Evolutionary conservation across 2,329 filamentous ascomycete genomes (phyloP), one percentile per base, ranked within the genome.

Genomic region (Neofusicoccum laricinum): DNA sequence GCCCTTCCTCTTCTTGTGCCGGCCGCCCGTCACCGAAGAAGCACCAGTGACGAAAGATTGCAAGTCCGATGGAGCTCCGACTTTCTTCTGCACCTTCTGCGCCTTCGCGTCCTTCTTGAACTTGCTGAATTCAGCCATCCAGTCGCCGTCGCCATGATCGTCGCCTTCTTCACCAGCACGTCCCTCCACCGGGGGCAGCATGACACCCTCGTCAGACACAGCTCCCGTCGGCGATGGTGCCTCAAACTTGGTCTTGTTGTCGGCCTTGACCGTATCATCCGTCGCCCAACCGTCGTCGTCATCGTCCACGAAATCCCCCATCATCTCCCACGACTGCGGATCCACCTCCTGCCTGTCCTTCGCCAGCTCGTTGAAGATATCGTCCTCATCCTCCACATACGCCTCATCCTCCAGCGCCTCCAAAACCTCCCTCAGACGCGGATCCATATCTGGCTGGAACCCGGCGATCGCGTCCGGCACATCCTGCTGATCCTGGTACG

Each of bases 381-480:
- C 91, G n/a, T 95, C 91, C 25, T 88, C 87, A 32, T 86, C 84
- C 40, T 94, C 94, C 1, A 99, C 93, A 73, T 92, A 99, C 2
- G 90, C 94, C 25, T 99, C 95, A 72, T 99, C 95, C 55, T 99
- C 95, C 34, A 99, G 80, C 11, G 95, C 95, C 78, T 97, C 93
- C 25, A 99, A 80, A 4, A 93, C 93, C 76, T 99, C 95, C 50
- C 95, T 86, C 69, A 99, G 76, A 43, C 94, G 85, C 2, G 93
- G 93, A 72, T 99, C 96, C 95, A 99, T 98, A 73, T 98, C 93
- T 6, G 96, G 95, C 77, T 99, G 90, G 76, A 99, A 97, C 0
- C 95, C 95, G 2, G 91, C 90, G 71, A 99, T 91, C 7, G 88
- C 88, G 78, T 99, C 95, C 0, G 95, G 95, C 0, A 98, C 81